A percentile compares a stretch with the other conserved stretches of the same genome.
Conservation (phyloP, 805 yeast species). For the Grigorovia jiainica region DNA sequence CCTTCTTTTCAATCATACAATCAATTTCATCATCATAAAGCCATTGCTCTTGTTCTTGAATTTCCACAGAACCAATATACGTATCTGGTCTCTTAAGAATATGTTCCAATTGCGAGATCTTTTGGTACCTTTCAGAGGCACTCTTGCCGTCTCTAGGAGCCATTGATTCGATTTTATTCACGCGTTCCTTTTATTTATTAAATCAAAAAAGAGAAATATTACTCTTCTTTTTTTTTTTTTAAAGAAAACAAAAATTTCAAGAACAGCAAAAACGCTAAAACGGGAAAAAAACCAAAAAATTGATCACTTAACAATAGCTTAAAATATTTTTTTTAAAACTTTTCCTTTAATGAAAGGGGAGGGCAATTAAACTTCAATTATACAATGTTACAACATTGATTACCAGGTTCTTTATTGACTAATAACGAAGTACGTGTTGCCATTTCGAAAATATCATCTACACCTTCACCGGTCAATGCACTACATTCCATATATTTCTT, state of each 20-base stretch:
- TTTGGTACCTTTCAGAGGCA: constrained; percentile 75
- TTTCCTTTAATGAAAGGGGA: background rate
- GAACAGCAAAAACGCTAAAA: too few relatives aligned
- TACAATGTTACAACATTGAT: constrained; percentile 29
- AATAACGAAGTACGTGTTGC: constrained; percentile 80
- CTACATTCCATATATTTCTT: constrained; percentile 79
- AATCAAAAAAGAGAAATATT: too few relatives aligned
- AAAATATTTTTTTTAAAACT: background rate
- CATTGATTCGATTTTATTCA: too few relatives aligned
- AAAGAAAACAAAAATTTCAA: too few relatives aligned
- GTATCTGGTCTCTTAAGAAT: constrained; percentile 96
- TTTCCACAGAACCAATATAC: constrained; percentile 90
- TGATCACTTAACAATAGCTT: too few relatives aligned
- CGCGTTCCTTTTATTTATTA: too few relatives aligned
- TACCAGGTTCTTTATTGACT: constrained; percentile 37
- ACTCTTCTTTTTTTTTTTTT: too few relatives aligned
- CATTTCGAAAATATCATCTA: constrained; percentile 84
- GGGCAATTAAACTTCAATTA: too few relatives aligned
- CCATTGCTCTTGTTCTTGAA: constrained; percentile 76
- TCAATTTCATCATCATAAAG: constrained; percentile 58
- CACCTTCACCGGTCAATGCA: constrained; percentile 89
- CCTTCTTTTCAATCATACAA: constrained; percentile 49
- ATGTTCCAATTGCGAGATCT: constrained; percentile 90
- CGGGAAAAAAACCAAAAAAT: too few relatives aligned
- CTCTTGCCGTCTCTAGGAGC: constrained; percentile 26